Evolutionary conservation across 2,329 filamentous ascomycete genomes (phyloP).

Genomic region (Fusarium nelsonii): DNA sequence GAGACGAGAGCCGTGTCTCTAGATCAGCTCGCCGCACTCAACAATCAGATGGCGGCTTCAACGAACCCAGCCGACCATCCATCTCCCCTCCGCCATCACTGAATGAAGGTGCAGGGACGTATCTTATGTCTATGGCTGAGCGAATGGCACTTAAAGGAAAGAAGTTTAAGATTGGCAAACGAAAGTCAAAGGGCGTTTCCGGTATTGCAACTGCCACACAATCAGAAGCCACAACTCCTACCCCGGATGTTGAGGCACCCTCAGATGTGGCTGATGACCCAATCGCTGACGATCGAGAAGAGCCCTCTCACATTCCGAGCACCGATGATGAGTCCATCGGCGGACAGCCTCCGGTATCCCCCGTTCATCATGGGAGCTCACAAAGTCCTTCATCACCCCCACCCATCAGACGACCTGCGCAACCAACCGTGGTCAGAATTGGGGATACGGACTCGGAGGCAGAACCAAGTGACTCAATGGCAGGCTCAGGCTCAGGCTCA

Average conservation of each 20-base stretch:
- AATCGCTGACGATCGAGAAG: not conserved
- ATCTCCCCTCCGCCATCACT: constrained; percentile 9
- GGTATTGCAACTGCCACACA: constrained; percentile 13
- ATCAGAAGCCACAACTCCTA: constrained; percentile 9
- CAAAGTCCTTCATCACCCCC: constrained; percentile 32
- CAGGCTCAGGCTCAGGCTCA: constrained; percentile 33
- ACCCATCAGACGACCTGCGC: constrained; percentile 1
- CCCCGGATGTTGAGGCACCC: not conserved
- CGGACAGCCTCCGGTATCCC: constrained; percentile 12
- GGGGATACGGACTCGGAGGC: constrained; percentile 44
- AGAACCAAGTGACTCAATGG: constrained; percentile 21
- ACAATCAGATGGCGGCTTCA: constrained; percentile 31
- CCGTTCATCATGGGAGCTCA: constrained; percentile 21
- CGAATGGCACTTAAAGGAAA: constrained; percentile 67
- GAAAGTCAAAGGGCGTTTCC: constrained; percentile 43
- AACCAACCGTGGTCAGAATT: constrained; percentile 45
- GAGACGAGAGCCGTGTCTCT: constrained; percentile 11
- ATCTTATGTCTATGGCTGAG: constrained; percentile 68
- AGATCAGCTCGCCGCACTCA: constrained; percentile 45
- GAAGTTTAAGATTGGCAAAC: constrained; percentile 64
- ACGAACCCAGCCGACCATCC: constrained; percentile 10
- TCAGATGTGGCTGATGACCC: not conserved
- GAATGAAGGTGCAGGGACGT: constrained; percentile 36
- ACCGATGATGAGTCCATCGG: constrained; percentile 1
- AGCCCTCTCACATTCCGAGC: not conserved